phyloP scores from a whole-genome alignment of 768 basidiomycete genomes.

The Xerocomus spinulosus region DNA sequence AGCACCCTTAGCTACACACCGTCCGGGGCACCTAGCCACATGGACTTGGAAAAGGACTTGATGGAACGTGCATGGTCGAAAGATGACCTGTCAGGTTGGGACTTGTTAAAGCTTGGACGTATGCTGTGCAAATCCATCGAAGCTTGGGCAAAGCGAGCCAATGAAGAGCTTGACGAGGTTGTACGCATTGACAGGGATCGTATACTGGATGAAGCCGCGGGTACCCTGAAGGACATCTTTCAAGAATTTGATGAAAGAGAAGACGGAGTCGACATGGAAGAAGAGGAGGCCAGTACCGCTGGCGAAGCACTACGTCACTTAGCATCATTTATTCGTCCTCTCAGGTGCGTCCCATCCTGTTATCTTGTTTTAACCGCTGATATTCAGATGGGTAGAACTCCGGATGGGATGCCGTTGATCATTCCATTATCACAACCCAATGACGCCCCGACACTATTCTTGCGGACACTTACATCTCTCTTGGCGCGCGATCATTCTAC shows the following conservation, averaged over 20 bases:
- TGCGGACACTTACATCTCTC: conserved; percentile 56
- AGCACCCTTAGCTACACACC: conserved; percentile 49
- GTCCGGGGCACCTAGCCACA: conserved; percentile 54
- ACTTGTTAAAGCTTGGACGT: conserved; percentile 53
- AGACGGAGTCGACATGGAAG: conserved; percentile 52
- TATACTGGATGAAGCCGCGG: conserved; percentile 65
- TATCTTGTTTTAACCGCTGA: conserved; percentile 2
- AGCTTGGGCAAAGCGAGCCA: conserved; percentile 49
- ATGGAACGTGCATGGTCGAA: conserved; percentile 74
- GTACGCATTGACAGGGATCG: conserved; percentile 42
- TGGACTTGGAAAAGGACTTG: conserved; percentile 58
- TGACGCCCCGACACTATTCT: conserved; percentile 55
- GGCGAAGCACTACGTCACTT: conserved; percentile 59
- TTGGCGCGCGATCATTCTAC: conserved; percentile 59
- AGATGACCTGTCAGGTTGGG: conserved; percentile 65
- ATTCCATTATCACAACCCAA: conserved; percentile 53
- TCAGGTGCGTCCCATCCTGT: conserved; percentile 45
- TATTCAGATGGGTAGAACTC: conserved; percentile 33
- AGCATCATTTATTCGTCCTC: conserved; percentile 49
- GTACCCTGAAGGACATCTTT: conserved; percentile 65
- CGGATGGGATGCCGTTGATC: conserved; percentile 41
- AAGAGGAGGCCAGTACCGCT: conserved; percentile 63
- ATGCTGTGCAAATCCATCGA: conserved; percentile 51
- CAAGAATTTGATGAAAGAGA: conserved; percentile 68
- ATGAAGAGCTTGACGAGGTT: conserved; percentile 26